These are phyloP conservation scores for Vitis cinerea DNA, from an alignment of 164 flowering plant genomes.

Conservation along the genomic window DNA sequence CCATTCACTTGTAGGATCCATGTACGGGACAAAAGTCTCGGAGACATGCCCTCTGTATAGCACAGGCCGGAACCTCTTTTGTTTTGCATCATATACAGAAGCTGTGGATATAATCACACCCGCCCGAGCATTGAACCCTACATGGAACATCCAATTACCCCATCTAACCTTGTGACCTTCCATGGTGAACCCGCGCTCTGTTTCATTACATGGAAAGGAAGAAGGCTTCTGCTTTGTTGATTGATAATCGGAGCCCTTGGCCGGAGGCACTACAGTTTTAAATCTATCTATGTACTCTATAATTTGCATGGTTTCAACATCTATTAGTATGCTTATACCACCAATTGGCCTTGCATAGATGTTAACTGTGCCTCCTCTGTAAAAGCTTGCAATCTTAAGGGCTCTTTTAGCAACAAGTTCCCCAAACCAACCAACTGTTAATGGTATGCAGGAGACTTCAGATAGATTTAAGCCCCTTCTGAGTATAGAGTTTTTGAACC, in stretches of 20 bases:
- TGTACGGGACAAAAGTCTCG: constrained; percentile 63
- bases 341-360: constrained; percentile 55
- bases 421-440: constrained; percentile 63
- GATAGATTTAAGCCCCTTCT: constrained; percentile 40
- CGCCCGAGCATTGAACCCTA: constrained; percentile 47
- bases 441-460: constrained; percentile 40
- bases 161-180: constrained; percentile 34
- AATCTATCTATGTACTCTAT: constrained; percentile 28
- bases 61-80: constrained; percentile 28
- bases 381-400: constrained; percentile 35
- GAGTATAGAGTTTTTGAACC: constrained; percentile 33
- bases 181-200: constrained; percentile 18
- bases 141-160: constrained; percentile 57
- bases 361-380: constrained; percentile 40
- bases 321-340: constrained; percentile 45
- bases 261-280: constrained; percentile 37
- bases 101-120: constrained; percentile 49
- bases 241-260: constrained; percentile 42
- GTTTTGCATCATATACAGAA: constrained; percentile 29
- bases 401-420: constrained; percentile 26
- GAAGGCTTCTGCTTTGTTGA: constrained; percentile 11
- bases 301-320: constrained; percentile 42
- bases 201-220: constrained; percentile 12
- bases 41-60: constrained; percentile 55
- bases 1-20: constrained; percentile 59